Evolutionary conservation across 148 eudicot species (phyloP), one percentile per base, ranked within the genome.

Genomic region (Silene conica): DNA sequence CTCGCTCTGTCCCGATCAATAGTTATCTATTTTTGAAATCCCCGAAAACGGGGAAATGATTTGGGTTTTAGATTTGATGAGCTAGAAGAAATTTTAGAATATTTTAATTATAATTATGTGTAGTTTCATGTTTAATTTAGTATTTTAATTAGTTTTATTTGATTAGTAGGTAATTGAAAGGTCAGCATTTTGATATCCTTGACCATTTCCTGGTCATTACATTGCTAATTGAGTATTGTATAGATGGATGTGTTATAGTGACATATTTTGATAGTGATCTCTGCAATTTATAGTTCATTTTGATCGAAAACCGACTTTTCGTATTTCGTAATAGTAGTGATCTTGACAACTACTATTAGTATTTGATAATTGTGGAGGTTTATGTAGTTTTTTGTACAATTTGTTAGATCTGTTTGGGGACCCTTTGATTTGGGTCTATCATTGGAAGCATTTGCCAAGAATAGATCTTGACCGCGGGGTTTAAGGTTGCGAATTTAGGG

Each of bases 301-400:
- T 66, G 56, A 18, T 74, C 62, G 63, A 75, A 15, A 58, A 76
- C 41, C 73, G 56, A 75, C 69, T 50, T 71, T 78, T 18, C 23
- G n/a, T 19, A 50, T 3, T 31, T 1, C 34, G 34, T 31, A 31
- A 50, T 12, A 50, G 55, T 15, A 15, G 16, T 50, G 55, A 50
- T 50, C 55, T 50, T 50, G 55, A 50, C 55, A 50, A 13, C 18
- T 50, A 50, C 16, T 15, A 50, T 50, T 38, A 6, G 6, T 38
- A 38, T 38, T 38, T 38, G 43, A 38, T 5, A 38, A 38, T 38
- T 38, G 43, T 38, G 43, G 55, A 50, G 14, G 18, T 50, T 15
- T 50, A 50, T 0, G 43, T 38, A 38, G 41, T 34, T 34, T 0
- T 34, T 34, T 26, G n/a, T 26, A 26, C 28, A 10, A 48, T 0